Conservation (phyloP, 164 flowering plant genomes). For the Berberis vulgaris region DNA sequence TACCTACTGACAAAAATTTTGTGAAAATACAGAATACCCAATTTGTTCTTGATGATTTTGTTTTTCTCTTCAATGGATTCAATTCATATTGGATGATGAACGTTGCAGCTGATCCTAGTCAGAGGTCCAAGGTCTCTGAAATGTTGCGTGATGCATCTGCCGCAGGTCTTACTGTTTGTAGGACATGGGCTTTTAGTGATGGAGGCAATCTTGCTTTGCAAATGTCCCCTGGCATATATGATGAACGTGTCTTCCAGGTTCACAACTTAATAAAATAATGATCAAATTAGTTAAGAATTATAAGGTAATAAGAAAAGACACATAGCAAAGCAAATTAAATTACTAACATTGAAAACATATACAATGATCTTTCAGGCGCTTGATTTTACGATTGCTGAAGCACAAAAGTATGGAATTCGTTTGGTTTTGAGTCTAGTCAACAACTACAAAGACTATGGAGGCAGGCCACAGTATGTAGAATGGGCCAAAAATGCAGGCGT, state of each 20-base stretch:
- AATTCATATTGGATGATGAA: constrained; percentile 30
- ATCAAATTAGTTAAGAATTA: neutral
- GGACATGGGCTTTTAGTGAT: constrained; percentile 28
- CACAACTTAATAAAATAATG: neutral
- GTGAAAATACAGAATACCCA: constrained; percentile 10
- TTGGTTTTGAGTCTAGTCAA: constrained; percentile 25
- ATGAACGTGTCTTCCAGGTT: constrained; percentile 23
- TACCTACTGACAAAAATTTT: constrained; percentile 8
- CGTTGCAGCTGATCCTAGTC: constrained; percentile 20
- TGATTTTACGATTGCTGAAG: constrained; percentile 24
- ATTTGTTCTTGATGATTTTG: constrained; percentile 17
- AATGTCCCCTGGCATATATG: constrained; percentile 22
- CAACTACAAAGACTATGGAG: constrained; percentile 5
- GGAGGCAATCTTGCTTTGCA: constrained; percentile 22
- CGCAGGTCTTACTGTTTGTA: constrained; percentile 20
- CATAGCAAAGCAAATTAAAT: neutral
- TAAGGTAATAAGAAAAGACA: neutral
- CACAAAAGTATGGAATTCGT: constrained; percentile 16
- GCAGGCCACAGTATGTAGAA: constrained; percentile 16
- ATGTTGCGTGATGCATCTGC: constrained; percentile 19
- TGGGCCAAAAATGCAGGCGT: constrained; percentile 25
- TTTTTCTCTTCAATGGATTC: constrained; percentile 27
- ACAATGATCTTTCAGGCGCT: constrained; percentile 13
- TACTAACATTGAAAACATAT: neutral
- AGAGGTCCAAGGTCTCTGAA: constrained; percentile 20